These are phyloP conservation scores for Paxillus ammoniavirescens DNA, from an alignment of 768 basidiomycete species.

Conservation along the genomic window DNA sequence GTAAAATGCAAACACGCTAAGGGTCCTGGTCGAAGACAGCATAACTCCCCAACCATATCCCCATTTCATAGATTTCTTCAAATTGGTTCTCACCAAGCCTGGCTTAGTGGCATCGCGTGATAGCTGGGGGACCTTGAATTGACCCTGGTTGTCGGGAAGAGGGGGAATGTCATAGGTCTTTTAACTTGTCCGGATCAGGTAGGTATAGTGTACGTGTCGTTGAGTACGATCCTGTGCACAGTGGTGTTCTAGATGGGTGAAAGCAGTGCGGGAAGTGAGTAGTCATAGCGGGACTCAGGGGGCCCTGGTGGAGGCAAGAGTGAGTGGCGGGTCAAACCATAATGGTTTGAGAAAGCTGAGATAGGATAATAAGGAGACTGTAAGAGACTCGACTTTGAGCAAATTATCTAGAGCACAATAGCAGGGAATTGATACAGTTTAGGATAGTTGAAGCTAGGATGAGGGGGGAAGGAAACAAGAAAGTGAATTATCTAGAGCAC, in stretches of 20 bases:
- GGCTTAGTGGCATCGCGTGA: conserved; percentile 32
- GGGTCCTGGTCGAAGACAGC: conserved; percentile 99
- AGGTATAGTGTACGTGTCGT: conserved; percentile 34
- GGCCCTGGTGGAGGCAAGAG: too few relatives aligned
- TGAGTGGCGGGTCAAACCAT: too few relatives aligned
- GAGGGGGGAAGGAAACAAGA: too few relatives aligned
- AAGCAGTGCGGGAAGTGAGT: conserved; percentile 10
- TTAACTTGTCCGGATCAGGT: conserved; percentile 45
- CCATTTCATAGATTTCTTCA: conserved; percentile 57
- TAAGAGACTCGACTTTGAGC: too few relatives aligned
- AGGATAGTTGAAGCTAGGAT: too few relatives aligned
- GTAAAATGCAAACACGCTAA: conserved; percentile 95
- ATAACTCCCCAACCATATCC: conserved; percentile 71
- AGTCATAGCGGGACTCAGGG: too few relatives aligned
- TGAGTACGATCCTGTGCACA: conserved; percentile 43
- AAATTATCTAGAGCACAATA: too few relatives aligned
- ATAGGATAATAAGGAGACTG: too few relatives aligned
- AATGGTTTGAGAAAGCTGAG: too few relatives aligned
- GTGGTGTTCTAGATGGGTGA: conserved; percentile 27
- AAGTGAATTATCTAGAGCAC: too few relatives aligned
- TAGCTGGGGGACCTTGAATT: conserved; percentile 39
- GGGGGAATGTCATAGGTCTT: conserved; percentile 46
- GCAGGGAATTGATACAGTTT: too few relatives aligned
- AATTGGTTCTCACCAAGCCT: conserved; percentile 53
- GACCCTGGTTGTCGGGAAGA: conserved; percentile 35